Conservation (phyloP, 352 stramenopile genomes). For the Phytophthora boehmeriae region DNA sequence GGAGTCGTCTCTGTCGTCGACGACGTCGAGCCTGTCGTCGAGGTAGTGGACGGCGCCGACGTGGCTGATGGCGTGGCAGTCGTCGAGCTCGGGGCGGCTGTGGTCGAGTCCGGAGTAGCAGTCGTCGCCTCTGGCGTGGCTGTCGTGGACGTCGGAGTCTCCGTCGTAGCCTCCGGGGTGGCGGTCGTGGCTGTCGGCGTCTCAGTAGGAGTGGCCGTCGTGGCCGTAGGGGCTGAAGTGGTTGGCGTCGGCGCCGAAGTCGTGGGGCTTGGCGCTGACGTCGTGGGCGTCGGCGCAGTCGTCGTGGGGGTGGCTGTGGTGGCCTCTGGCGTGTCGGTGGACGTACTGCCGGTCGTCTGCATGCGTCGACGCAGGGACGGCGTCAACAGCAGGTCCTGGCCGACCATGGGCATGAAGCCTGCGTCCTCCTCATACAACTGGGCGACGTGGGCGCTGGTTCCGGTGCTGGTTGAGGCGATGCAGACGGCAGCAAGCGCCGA, state of each 20-base stretch:
- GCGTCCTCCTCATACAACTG: constrained; percentile 16
- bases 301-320: constrained; percentile 9
- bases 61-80: constrained; percentile 17
- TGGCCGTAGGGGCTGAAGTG: constrained; percentile 8
- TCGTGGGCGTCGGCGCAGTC: constrained; percentile 19
- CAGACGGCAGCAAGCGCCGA: constrained; percentile 30
- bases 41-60: constrained; percentile 25
- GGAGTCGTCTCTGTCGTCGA: constrained; percentile 19
- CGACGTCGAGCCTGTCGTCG: constrained; percentile 33
- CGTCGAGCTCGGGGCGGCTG: constrained; percentile 12
- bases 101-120: constrained; percentile 6
- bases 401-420: constrained; percentile 20
- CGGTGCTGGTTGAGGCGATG: constrained; percentile 15
- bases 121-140: constrained; percentile 8
- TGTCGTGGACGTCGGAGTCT: not conserved
- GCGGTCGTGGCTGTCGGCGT: constrained; percentile 21
- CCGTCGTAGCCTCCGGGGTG: constrained; percentile 3
- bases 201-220: not conserved
- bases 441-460: not conserved
- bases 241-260: constrained; percentile 14
- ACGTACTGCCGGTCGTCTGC: constrained; percentile 23
- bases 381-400: constrained; percentile 20
- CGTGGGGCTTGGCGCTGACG: constrained; percentile 13
- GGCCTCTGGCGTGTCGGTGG: constrained; percentile 9
- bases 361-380: constrained; percentile 27